Percentiles rank a stretch among this genome's conserved stretches.
Conservation (phyloP, 257 asterid genomes). For the Gentiana dahurica region DNA sequence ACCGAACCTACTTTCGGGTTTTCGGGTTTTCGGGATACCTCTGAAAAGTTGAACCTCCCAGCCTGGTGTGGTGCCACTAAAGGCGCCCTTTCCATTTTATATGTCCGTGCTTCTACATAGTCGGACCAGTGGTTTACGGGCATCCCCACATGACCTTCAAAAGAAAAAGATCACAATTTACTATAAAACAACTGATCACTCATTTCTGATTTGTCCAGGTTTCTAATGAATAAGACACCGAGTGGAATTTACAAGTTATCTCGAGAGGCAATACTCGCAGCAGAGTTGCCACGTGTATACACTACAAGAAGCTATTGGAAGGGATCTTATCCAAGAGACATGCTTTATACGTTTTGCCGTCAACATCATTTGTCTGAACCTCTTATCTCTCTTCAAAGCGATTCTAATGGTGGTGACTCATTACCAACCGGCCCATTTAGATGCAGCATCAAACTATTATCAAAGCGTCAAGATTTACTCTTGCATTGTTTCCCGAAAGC, state of each 20-base stretch:
- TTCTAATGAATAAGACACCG: constrained; percentile 62
- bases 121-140: too few relatives aligned
- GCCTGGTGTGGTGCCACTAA: too few relatives aligned
- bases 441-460: constrained; percentile 51
- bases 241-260: constrained; percentile 70
- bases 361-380: constrained; percentile 76
- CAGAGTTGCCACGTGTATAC: constrained; percentile 61
- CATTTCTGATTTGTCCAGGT: constrained; percentile 28
- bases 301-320: constrained; percentile 72
- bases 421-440: constrained; percentile 29
- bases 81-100: too few relatives aligned
- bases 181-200: background rate
- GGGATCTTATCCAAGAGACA: constrained; percentile 74
- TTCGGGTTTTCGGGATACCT: too few relatives aligned
- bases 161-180: too few relatives aligned
- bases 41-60: too few relatives aligned
- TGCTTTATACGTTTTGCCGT: constrained; percentile 71
- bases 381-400: constrained; percentile 32
- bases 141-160: too few relatives aligned
- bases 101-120: too few relatives aligned
- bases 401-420: constrained; percentile 16
- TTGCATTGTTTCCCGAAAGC: constrained; percentile 59
- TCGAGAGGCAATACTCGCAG: constrained; percentile 71
- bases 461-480: constrained; percentile 51
- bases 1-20: background rate